Conservation (phyloP, 2,329 filamentous ascomycete species). For the Aspergillus pseudotamarii region DNA sequence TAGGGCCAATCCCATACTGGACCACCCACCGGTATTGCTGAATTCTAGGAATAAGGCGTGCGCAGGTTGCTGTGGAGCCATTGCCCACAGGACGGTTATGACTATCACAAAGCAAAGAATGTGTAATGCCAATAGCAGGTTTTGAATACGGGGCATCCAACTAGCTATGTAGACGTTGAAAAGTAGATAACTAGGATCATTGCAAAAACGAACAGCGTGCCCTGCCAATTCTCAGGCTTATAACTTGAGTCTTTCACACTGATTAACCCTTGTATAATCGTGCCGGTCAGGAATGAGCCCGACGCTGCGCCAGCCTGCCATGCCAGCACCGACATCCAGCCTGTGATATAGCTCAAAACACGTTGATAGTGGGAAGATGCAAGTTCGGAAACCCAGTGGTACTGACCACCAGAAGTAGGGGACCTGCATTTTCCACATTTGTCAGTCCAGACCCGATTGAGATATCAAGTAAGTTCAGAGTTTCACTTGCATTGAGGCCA, state of each 20-base stretch:
- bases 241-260: conserved; percentile 48
- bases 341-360: conserved; percentile 57
- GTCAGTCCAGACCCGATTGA: not conserved
- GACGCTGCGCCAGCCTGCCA: conserved; percentile 56
- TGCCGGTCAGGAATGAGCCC: conserved; percentile 52
- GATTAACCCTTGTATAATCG: conserved; percentile 50
- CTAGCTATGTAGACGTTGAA: conserved; percentile 43
- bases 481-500: conserved; percentile 47
- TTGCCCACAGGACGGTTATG: conserved; percentile 35
- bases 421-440: conserved; percentile 37
- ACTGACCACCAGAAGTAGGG: conserved; percentile 61
- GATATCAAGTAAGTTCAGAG: not conserved
- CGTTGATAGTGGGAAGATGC: conserved; percentile 53
- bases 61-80: conserved; percentile 32
- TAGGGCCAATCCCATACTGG: conserved; percentile 35
- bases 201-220: conserved; percentile 52
- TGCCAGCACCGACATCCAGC: conserved; percentile 54
- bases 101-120: conserved; percentile 40
- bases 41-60: conserved; percentile 41
- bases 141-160: conserved; percentile 42
- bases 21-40: conserved; percentile 43
- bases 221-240: conserved; percentile 49
- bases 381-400: conserved; percentile 62
- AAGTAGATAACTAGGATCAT: conserved; percentile 47
- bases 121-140: conserved; percentile 42